A percentile compares a stretch with the other conserved stretches of the same genome.
These are phyloP conservation scores for Actinomortierella wolfii DNA, from an alignment of 371 early-diverging fungal species.

Conservation along the genomic window DNA sequence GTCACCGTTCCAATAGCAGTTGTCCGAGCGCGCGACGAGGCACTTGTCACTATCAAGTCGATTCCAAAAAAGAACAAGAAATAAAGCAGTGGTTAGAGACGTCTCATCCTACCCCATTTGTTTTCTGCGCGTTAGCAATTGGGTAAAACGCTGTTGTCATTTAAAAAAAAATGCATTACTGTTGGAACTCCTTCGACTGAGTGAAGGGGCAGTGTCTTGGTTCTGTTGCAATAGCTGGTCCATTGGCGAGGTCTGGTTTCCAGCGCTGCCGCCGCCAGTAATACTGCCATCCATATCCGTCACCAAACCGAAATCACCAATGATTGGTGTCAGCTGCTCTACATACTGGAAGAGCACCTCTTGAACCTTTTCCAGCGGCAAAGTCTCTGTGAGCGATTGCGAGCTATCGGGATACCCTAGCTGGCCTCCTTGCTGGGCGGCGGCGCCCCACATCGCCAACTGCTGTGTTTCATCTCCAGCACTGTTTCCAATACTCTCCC, in stretches of 20 bases:
- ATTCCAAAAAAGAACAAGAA: not conserved
- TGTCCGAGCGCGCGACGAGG: slow-evolving; percentile 40
- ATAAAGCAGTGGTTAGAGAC: not conserved
- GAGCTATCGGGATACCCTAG: slow-evolving; percentile 19
- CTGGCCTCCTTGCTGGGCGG: slow-evolving; percentile 12
- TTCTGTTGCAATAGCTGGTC: no score
- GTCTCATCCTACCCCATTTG: not conserved
- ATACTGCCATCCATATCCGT: slow-evolving; percentile 54
- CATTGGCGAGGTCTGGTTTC: no score
- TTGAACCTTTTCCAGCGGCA: slow-evolving; percentile 42
- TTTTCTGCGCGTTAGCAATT: no score
- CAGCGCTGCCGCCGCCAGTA: slow-evolving; percentile 6
- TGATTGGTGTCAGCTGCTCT: slow-evolving; percentile 67
- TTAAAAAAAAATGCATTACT: slow-evolving; percentile 2
- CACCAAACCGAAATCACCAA: slow-evolving; percentile 91
- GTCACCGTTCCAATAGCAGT: slow-evolving; percentile 45
- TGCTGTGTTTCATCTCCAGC: not conserved
- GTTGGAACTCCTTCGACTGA: not conserved
- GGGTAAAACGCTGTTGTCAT: slow-evolving; percentile 1
- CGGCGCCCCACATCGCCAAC: not conserved
- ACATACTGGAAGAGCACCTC: slow-evolving; percentile 51
- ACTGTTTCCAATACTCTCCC: slow-evolving; percentile 2
- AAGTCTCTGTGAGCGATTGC: slow-evolving; percentile 6
- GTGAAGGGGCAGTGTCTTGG: no score
- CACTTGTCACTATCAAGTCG: slow-evolving; percentile 17